These are phyloP conservation scores for Corymbia citriodora DNA, from an alignment of 441 rosid species.

Conservation along the genomic window DNA sequence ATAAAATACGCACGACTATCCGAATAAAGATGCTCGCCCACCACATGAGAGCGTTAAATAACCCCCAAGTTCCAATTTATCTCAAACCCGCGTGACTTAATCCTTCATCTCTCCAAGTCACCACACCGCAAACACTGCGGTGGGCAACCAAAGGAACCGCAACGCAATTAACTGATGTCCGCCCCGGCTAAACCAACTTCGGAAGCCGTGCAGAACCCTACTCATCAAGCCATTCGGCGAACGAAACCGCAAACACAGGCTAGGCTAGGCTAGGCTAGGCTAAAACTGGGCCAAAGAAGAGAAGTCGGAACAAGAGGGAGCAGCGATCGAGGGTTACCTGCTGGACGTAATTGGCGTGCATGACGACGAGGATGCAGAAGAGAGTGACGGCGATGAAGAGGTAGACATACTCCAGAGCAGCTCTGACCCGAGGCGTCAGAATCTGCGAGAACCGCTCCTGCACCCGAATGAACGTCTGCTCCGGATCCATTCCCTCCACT, in stretches of 20 bases:
- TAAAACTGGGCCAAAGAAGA: neutral
- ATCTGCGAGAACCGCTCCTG: constrained; percentile 95
- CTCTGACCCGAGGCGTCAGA: constrained; percentile 71
- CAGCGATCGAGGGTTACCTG: constrained; percentile 37
- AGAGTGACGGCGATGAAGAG: constrained; percentile 74
- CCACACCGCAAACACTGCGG: neutral
- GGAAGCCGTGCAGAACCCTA: neutral
- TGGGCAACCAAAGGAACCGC: neutral
- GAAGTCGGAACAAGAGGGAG: neutral
- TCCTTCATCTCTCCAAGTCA: neutral
- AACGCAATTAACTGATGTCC: neutral
- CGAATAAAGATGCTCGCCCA: neutral
- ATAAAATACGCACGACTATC: neutral
- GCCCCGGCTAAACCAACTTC: neutral
- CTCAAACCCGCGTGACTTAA: neutral
- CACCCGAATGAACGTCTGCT: constrained; percentile 89
- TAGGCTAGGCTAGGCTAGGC: neutral
- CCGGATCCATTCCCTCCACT: constrained; percentile 68
- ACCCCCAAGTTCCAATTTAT: neutral
- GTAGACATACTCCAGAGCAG: constrained; percentile 72
- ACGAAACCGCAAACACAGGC: neutral
- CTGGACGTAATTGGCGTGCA: constrained; percentile 99
- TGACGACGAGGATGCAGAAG: constrained; percentile 85
- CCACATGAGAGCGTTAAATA: neutral
- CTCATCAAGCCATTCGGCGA: neutral